Evolutionary conservation across 2,329 filamentous ascomycete genomes (phyloP).

Genomic region (Cyphellophora attinorum): DNA sequence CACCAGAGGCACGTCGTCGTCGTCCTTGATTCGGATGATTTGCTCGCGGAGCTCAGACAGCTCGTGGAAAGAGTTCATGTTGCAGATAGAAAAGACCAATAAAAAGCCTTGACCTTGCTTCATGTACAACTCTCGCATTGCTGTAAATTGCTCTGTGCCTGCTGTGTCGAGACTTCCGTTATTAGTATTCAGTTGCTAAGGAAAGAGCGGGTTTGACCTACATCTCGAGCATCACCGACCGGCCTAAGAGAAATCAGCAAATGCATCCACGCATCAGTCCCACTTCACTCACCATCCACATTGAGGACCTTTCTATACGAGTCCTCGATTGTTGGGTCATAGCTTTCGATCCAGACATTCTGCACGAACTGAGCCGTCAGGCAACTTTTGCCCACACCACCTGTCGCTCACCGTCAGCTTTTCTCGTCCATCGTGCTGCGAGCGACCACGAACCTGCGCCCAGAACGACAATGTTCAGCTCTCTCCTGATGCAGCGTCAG

Average conservation of each 20-base stretch:
- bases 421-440: constrained; percentile 10
- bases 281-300: constrained; percentile 62
- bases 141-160: constrained; percentile 77
- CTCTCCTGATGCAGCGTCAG: constrained; percentile 43
- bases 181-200: constrained; percentile 2
- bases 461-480: constrained; percentile 75
- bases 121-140: constrained; percentile 70
- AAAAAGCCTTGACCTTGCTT: constrained; percentile 87
- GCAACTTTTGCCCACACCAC: constrained; percentile 59
- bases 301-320: constrained; percentile 82
- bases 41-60: constrained; percentile 74
- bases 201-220: constrained; percentile 33
- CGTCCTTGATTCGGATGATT: constrained; percentile 84
- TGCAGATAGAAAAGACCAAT: constrained; percentile 86
- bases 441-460: constrained; percentile 54
- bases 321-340: constrained; percentile 81
- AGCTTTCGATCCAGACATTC: constrained; percentile 88
- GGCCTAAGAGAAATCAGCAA: constrained; percentile 49
- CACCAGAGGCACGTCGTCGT: constrained; percentile 75
- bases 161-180: constrained; percentile 66
- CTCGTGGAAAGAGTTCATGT: constrained; percentile 71
- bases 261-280: neutral
- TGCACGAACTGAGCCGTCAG: constrained; percentile 89
- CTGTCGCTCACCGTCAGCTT: constrained; percentile 3
- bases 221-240: constrained; percentile 86